Percentiles rank a stretch among this genome's conserved stretches.
Conservation (phyloP, 352 stramenopile species). For the Globisporangium splendens region DNA sequence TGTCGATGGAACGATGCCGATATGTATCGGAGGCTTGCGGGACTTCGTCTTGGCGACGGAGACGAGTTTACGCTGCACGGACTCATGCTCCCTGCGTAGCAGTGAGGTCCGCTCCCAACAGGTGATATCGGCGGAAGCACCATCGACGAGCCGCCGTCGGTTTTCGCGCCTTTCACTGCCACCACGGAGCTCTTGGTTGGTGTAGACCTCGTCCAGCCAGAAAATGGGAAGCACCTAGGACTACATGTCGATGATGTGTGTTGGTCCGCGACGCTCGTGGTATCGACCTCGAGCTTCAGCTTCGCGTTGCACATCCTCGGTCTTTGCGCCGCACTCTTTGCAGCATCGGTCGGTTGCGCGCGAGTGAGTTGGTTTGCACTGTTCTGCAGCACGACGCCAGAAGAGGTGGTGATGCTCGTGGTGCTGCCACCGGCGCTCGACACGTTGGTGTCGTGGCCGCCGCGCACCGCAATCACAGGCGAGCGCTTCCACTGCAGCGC, state of each 20-base stretch:
- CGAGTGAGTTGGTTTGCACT: neutral
- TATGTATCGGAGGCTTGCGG: neutral
- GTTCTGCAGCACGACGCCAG: no score
- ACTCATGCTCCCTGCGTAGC: conserved; percentile 7
- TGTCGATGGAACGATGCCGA: conserved; percentile 7
- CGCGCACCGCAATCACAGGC: neutral
- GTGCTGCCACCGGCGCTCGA: neutral
- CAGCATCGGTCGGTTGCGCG: neutral
- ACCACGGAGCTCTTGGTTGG: conserved; percentile 3
- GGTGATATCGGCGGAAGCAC: neutral
- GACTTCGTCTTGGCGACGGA: neutral
- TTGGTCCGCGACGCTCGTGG: neutral
- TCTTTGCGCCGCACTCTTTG: neutral
- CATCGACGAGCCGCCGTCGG: neutral
- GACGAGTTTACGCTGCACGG: conserved; percentile 1
- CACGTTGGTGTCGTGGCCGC: neutral
- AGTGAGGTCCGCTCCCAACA: conserved; percentile 1
- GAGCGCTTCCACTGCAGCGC: conserved; percentile 6
- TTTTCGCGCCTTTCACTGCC: neutral
- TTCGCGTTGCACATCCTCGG: neutral
- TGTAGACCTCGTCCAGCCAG: conserved; percentile 3
- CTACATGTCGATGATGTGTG: neutral
- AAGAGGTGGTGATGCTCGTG: neutral
- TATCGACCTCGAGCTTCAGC: conserved; percentile 5
- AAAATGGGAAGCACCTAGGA: conserved; percentile 9